Evolutionary conservation across 768 basidiomycete species (phyloP).

Genomic region (Mycena capillaripes): DNA sequence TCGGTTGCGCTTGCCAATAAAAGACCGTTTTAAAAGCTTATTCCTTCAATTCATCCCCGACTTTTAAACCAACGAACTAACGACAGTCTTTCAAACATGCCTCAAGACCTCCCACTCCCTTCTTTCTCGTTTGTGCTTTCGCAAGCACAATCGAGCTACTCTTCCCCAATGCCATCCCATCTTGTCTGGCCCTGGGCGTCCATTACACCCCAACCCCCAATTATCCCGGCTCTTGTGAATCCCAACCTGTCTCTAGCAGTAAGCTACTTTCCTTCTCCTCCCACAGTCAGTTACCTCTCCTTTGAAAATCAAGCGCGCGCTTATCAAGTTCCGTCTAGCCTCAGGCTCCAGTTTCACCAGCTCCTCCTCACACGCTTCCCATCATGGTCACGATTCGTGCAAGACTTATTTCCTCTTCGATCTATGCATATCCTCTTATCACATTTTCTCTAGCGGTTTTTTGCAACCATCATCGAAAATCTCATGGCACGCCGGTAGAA

Average conservation of each 20-base stretch:
- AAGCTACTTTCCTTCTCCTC: background rate
- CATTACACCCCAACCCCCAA: background rate
- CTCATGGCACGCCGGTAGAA: background rate
- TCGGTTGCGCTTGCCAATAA: constrained; percentile 6
- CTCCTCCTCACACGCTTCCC: background rate
- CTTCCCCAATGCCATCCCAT: no score
- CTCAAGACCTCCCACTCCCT: background rate
- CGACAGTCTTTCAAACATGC: background rate
- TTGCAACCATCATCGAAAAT: background rate
- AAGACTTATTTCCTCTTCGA: background rate
- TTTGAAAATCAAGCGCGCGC: background rate
- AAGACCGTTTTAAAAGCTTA: background rate
- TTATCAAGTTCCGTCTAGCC: background rate
- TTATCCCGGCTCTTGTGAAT: background rate
- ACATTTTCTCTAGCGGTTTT: background rate
- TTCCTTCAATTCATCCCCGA: no score
- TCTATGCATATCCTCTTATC: background rate
- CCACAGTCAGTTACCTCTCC: no score
- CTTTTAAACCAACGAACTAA: background rate
- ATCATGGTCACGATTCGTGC: background rate
- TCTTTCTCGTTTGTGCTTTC: constrained; percentile 2
- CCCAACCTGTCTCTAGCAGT: background rate
- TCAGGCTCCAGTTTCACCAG: background rate
- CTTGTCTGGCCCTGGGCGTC: background rate
- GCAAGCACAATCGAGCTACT: background rate